Conservation (phyloP, 2,329 filamentous ascomycete species). For the Furcasterigmium furcatum region DNA sequence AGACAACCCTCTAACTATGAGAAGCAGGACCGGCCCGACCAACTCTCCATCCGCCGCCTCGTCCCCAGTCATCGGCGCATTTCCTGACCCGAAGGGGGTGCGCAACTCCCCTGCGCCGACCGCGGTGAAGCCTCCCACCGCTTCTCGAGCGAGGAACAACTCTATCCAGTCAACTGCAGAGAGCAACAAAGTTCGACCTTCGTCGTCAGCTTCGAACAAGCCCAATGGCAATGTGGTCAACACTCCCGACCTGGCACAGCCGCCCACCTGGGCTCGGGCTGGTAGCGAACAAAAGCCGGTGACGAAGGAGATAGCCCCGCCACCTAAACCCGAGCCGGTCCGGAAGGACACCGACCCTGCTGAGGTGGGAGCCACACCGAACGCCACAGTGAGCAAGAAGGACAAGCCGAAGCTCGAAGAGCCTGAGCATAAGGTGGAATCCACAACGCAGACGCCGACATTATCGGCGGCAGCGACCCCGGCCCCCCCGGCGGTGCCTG, state of each 20-base stretch:
- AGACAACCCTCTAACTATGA: not conserved
- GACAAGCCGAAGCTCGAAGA: slow-evolving; percentile 36
- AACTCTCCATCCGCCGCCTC: slow-evolving; percentile 71
- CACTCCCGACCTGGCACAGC: slow-evolving; percentile 31
- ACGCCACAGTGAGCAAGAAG: slow-evolving; percentile 34
- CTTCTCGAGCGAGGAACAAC: slow-evolving; percentile 72
- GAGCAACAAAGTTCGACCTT: slow-evolving; percentile 48
- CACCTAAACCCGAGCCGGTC: slow-evolving; percentile 7
- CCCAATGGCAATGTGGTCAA: slow-evolving; percentile 46
- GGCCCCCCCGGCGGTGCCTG: slow-evolving; percentile 39
- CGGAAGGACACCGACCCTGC: slow-evolving; percentile 20
- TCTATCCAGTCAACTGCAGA: slow-evolving; percentile 62
- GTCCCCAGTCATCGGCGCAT: slow-evolving; percentile 69
- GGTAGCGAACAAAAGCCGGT: slow-evolving; percentile 17
- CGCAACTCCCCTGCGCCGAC: slow-evolving; percentile 59
- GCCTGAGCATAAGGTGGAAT: slow-evolving; percentile 30
- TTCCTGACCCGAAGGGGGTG: slow-evolving; percentile 56
- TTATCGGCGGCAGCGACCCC: slow-evolving; percentile 17
- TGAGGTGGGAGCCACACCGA: slow-evolving; percentile 17
- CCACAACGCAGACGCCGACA: not conserved
- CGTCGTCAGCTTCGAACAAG: slow-evolving; percentile 60
- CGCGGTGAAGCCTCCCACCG: slow-evolving; percentile 37
- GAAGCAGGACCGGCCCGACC: slow-evolving; percentile 13
- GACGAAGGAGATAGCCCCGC: slow-evolving; percentile 20
- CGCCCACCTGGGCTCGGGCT: slow-evolving; percentile 14